These are phyloP conservation scores for Cenococcum geophilum DNA, from an alignment of 495 filamentous ascomycete genomes.

Conservation along the genomic window DNA sequence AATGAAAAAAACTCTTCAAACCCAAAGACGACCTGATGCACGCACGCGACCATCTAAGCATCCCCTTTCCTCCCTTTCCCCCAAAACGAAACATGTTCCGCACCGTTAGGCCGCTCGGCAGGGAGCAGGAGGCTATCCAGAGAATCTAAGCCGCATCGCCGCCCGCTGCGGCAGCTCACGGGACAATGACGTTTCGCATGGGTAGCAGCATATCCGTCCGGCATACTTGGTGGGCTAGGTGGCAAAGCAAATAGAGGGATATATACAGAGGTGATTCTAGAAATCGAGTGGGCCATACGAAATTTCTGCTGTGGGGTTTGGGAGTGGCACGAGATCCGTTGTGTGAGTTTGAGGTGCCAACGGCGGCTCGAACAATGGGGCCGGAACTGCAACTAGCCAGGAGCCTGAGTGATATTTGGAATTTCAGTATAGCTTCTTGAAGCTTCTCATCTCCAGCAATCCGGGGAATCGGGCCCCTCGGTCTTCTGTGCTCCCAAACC, in stretches of 20 bases:
- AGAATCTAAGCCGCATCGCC: not conserved
- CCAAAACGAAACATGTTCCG: not conserved
- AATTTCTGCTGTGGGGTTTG: slow-evolving; percentile 19
- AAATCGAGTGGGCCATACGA: slow-evolving; percentile 5
- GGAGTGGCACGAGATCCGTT: slow-evolving; percentile 28
- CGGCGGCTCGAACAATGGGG: slow-evolving; percentile 6
- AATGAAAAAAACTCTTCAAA: slow-evolving; percentile 3
- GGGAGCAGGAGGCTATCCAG: not conserved
- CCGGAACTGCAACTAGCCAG: slow-evolving; percentile 10
- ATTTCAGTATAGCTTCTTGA: not conserved
- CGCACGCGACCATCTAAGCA: not conserved
- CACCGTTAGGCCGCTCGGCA: not conserved
- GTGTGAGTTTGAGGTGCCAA: slow-evolving; percentile 26
- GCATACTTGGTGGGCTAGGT: slow-evolving; percentile 2
- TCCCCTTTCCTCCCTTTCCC: not conserved
- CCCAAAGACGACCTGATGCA: not conserved
- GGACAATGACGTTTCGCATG: slow-evolving; percentile 5
- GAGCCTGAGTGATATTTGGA: slow-evolving; percentile 2
- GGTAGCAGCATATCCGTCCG: slow-evolving; percentile 3
- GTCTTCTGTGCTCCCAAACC: slow-evolving; percentile 8
- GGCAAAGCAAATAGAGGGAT: slow-evolving; percentile 1
- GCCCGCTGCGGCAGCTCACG: slow-evolving; percentile 4
- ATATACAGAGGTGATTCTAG: not conserved
- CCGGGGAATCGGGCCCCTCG: not conserved
- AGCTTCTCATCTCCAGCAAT: not conserved